A percentile compares a stretch with the other conserved stretches of the same genome.
Evolutionary conservation across 1,284 basidiomycete genomes (phyloP).

Genomic region (Sparassis latifolia): DNA sequence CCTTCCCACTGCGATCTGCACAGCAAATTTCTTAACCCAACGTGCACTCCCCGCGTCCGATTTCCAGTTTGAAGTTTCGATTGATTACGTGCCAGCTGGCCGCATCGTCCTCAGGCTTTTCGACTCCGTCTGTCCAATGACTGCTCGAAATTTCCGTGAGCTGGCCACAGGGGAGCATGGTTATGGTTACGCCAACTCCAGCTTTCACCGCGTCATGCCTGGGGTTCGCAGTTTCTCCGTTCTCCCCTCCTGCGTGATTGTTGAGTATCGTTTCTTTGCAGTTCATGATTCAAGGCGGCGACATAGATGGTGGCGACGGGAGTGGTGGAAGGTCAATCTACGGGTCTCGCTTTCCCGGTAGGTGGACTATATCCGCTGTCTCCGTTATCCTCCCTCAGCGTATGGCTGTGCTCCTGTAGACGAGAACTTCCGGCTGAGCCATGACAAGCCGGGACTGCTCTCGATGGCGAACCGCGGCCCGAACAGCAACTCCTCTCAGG

Average conservation of each 20-base stretch:
- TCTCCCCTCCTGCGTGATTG: background rate
- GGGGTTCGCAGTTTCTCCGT: constrained; percentile 16
- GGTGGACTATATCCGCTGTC: constrained; percentile 2
- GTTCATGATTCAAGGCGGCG: constrained; percentile 33
- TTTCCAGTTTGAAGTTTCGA: constrained; percentile 71
- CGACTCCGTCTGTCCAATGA: constrained; percentile 65
- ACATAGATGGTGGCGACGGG: constrained; percentile 43
- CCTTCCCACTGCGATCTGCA: background rate
- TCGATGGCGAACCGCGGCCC: constrained; percentile 61
- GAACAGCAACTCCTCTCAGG: constrained; percentile 48
- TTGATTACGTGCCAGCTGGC: constrained; percentile 49
- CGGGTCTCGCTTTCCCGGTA: constrained; percentile 23
- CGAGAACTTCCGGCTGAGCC: constrained; percentile 34
- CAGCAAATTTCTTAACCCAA: background rate
- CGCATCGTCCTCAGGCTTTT: constrained; percentile 84
- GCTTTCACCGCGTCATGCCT: constrained; percentile 81
- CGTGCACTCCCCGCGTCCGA: background rate
- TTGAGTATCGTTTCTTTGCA: constrained; percentile 6
- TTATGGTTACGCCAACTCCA: constrained; percentile 56
- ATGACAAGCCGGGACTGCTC: constrained; percentile 40
- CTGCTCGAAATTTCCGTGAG: constrained; percentile 86
- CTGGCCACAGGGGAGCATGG: constrained; percentile 76
- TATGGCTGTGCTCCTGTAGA: constrained; percentile 18
- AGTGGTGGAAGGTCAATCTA: constrained; percentile 48
- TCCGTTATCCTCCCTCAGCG: background rate